A percentile compares a stretch with the other conserved stretches of the same genome.
These are phyloP conservation scores for Sextonia rubra DNA, from an alignment of 164 flowering plant genomes.

Conservation along the genomic window DNA sequence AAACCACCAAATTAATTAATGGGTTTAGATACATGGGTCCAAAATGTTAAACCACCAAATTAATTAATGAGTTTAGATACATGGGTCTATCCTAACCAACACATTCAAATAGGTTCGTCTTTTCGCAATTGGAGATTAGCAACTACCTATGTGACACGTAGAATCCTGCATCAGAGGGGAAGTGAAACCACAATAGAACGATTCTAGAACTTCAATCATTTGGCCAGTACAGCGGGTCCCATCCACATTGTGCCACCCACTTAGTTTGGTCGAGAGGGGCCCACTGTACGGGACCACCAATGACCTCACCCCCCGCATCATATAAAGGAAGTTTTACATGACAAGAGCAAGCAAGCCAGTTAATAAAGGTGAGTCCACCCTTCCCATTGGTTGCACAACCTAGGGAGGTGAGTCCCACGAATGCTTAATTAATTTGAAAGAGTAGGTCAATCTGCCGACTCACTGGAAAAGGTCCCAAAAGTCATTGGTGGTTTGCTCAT, in stretches of 20 bases:
- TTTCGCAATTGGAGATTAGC: no score
- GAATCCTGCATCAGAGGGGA: no score
- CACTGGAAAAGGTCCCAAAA: neutral
- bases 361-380: neutral
- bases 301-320: neutral
- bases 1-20: no score
- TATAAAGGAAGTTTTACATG: neutral
- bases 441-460: neutral
- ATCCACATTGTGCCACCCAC: neutral
- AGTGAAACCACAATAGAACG: neutral
- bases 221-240: neutral
- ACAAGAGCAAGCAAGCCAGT: neutral
- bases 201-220: neutral
- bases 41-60: no score
- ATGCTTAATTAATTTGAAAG: neutral
- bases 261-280: neutral
- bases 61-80: no score
- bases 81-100: no score
- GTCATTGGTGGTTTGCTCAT: slow-evolving; percentile 10
- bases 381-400: neutral
- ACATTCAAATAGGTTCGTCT: no score
- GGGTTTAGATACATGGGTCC: no score
- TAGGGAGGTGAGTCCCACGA: neutral
- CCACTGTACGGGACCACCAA: neutral
- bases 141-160: no score